Base-by-base conservation (phyloP, 2,329 filamentous ascomycete genomes). In the Fusarium staphyleae region DNA sequence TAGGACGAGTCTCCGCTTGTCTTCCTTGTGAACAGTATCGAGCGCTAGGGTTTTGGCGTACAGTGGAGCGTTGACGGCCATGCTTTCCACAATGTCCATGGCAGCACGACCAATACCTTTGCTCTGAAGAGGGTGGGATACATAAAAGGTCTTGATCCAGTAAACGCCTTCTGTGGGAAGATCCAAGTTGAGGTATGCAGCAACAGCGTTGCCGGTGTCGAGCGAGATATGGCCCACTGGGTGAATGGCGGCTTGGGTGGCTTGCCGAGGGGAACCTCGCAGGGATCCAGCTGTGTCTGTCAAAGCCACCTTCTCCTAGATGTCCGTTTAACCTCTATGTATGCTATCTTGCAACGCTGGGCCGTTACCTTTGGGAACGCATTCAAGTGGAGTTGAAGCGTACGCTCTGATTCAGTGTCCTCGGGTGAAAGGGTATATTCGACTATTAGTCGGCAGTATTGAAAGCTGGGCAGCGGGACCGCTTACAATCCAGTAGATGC, bases 121-220 rank as follows among this genome's bases (percentile, higher is more conserved):
- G 26, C 61, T 59, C n/a, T 56, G 66, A 2, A 71, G 40, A 6
- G 61, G 60, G 4, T 56, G 36, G 0, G 67, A 61, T 1, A 71
- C 62, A 19, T 67, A 71, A 6, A 71, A 64, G 0, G 58, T 69
- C 35, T 71, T 71, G 32, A 71, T 71, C 69, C 69, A 71, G 39
- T 65, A 70, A 6, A 67, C 30, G 3, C 41, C 44, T 1, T 63
- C 49, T 0, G 35, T 18, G 0, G 67, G 64, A 3, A 71, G 45
- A 1, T 68, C 55, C 0, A 71, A 41, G 0, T 40, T n/a, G 3
- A 69, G 49, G 1, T 43, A 28, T 1, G 34, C 33, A 0, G 55
- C 44, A 10, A 60, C 62, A 4, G 55, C 44, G 22, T 68, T 56
- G 18, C 37, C 39, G 5, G 55, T 51, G 0, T 69, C 66, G 0